A percentile compares a stretch with the other conserved stretches of the same genome.
Conservation (phyloP, 2,329 filamentous ascomycete genomes). For the Calonectria fujianensis region DNA sequence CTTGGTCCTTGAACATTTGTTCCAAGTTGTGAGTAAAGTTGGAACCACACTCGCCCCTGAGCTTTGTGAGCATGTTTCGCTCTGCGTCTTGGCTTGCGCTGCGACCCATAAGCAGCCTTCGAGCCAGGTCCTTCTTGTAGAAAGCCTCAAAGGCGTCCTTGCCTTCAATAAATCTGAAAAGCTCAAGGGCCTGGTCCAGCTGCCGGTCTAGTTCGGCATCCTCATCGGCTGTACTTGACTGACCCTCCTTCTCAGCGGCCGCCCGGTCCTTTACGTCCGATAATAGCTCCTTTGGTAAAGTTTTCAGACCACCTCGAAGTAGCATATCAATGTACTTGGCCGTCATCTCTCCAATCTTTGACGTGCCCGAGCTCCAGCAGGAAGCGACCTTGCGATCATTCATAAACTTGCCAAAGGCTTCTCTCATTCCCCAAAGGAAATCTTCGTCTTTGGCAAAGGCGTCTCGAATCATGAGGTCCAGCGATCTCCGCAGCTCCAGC, state of each 20-base stretch:
- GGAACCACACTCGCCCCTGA: slow-evolving; percentile 94
- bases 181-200: slow-evolving; percentile 91
- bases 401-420: slow-evolving; percentile 92
- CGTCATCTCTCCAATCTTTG: slow-evolving; percentile 98
- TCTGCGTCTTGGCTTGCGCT: slow-evolving; percentile 97
- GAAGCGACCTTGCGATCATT: slow-evolving; percentile 87
- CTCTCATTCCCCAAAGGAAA: slow-evolving; percentile 85
- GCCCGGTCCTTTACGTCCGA: slow-evolving; percentile 76
- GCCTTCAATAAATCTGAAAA: slow-evolving; percentile 97
- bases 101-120: slow-evolving; percentile 90
- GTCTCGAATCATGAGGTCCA: slow-evolving; percentile 85
- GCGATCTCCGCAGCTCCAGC: slow-evolving; percentile 84
- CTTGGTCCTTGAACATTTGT: slow-evolving; percentile 99
- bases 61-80: slow-evolving; percentile 92
- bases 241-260: slow-evolving; percentile 76
- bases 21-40: slow-evolving; percentile 98
- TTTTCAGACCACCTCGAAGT: slow-evolving; percentile 90
- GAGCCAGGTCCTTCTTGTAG: slow-evolving; percentile 97
- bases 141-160: slow-evolving; percentile 99
- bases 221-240: slow-evolving; percentile 85
- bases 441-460: slow-evolving; percentile 87
- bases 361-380: slow-evolving; percentile 87
- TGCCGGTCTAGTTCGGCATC: slow-evolving; percentile 94
- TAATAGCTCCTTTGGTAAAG: slow-evolving; percentile 81
- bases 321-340: slow-evolving; percentile 96